Base-by-base conservation (phyloP, 768 basidiomycete genomes). In the Kwoniella heveanensis region DNA sequence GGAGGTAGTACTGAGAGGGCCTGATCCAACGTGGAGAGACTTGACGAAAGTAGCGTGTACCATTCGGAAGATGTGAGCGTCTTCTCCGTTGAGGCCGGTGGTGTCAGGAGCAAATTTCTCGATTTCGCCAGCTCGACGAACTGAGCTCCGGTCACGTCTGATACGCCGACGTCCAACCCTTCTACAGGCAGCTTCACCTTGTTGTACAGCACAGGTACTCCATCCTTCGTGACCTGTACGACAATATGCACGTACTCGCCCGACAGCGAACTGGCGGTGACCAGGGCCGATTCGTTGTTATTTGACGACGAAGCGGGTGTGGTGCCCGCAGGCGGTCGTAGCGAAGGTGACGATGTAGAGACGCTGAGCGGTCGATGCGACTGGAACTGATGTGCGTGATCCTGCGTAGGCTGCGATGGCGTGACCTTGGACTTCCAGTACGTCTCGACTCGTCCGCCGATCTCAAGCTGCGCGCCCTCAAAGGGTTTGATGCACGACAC, bases 391-490 rank as follows among this genome's bases (percentile, higher is more conserved):
- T 79, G 80, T 1, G 79, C 80, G 69, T 81, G 80, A 59, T 81
- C 80, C 64, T 81, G 80, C 0, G 67, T 65, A 19, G 68, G 80
- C 67, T 77, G 80, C 17, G 80, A 77, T 2, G 85, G 83, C 21
- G 88, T 86, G 21, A 77, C 71, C 50, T 74, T 77, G 1, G 93
- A 94, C 81, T 97, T 98, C 96, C 96, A 99, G 79, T 99, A 99
- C 0, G 95, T 99, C 82, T 98, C 94, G 27, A 98, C 86, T 55
- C 90, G 88, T 25, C 96, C 95, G 24, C 93, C 94, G 58, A 97
- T 89, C 81, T 94, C 91, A 13, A 98, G 84, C 61, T 92, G 92
- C 53, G 92, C 91, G 2, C 91, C 92, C 61, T 88, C 87, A 81
- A 98, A 98, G 0, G 92, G 90, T 9, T 87, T 88, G 65, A 95